Conservation (phyloP, 169 alveolate genomes). For the Plasmodium fragile region DNA sequence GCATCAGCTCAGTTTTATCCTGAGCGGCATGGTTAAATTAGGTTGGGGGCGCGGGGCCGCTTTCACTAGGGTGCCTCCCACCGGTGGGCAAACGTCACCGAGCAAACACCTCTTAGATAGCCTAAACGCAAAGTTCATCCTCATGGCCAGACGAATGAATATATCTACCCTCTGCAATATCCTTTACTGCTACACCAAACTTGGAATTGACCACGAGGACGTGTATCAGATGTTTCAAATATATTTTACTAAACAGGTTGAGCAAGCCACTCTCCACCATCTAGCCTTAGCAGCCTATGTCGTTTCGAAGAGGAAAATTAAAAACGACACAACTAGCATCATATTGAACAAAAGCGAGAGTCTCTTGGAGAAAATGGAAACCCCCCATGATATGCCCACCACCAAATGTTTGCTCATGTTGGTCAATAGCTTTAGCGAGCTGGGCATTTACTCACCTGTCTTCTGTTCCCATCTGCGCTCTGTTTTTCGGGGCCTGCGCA, state of each 20-base stretch:
- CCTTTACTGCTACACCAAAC: conserved; percentile 37
- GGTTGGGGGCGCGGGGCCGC: neutral
- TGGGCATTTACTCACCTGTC: conserved; percentile 30
- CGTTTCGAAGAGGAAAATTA: conserved; percentile 21
- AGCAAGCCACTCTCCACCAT: conserved; percentile 35
- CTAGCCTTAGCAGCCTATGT: conserved; percentile 40
- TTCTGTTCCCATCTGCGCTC: neutral
- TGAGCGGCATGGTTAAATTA: conserved; percentile 39
- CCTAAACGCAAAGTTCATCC: conserved; percentile 35
- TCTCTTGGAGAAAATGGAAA: neutral
- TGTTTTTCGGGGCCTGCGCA: neutral
- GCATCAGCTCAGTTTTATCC: conserved; percentile 48
- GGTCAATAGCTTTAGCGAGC: conserved; percentile 54
- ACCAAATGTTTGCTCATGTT: conserved; percentile 33
- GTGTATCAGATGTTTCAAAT: conserved; percentile 35
- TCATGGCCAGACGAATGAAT: conserved; percentile 52
- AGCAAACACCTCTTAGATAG: conserved; percentile 7
- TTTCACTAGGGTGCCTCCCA: neutral
- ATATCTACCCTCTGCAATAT: conserved; percentile 62
- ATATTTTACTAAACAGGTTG: conserved; percentile 35
- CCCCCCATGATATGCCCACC: neutral
- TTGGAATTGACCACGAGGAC: conserved; percentile 23
- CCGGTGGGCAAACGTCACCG: neutral
- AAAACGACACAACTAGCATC: neutral
- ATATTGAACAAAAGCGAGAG: conserved; percentile 33